Base-by-base conservation (phyloP, 352 stramenopile genomes). In the Phytophthora cactorum region DNA sequence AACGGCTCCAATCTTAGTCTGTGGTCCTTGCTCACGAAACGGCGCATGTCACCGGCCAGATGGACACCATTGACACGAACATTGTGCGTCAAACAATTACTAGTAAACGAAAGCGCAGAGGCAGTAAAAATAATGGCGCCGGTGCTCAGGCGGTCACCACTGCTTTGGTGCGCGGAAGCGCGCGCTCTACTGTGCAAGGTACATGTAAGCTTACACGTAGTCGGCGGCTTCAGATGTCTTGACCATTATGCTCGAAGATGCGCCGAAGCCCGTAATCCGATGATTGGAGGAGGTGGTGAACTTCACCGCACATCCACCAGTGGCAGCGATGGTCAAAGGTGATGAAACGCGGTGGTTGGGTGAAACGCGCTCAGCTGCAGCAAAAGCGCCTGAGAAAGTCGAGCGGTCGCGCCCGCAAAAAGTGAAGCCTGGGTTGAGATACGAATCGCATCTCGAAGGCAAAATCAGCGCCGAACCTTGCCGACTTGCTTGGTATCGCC, bases 341-440 rank as follows among this genome's bases (percentile, higher is more conserved):
- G 17, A 86, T 55, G 54, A 74, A 78, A 88, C 63, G 82, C 75
- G 3, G 15, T 25, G 14, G 39, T 15, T 25, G 10, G 7, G 39
- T 25, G 39, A 46, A 46, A 46, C 39, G 39, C 39, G 36, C 36
- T 59, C 59, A 60, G 31, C 31, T 34, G 31, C 31, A 34, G 31
- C 31, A 34, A 22, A 22, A 22, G 22, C 22, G 22, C 22, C 22
- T 34, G 31, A 34, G 31, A 34, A 34, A 34, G 31, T 34, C 31
- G 31, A 34, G 31, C 31, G 31, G 31, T 34, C 31, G 7, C 31
- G 31, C 31, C 7, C 31, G 31, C 31, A 34, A 34, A 34, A 34
- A 34, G 31, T 34, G 4, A 34, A 34, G 31, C 31, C 31, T 34
- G 7, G 4, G 31, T 34, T 34, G 31, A 34, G 31, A 34, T 34